Conservation (phyloP, 306 rosid species). For the Sphenostylis stenocarpa region DNA sequence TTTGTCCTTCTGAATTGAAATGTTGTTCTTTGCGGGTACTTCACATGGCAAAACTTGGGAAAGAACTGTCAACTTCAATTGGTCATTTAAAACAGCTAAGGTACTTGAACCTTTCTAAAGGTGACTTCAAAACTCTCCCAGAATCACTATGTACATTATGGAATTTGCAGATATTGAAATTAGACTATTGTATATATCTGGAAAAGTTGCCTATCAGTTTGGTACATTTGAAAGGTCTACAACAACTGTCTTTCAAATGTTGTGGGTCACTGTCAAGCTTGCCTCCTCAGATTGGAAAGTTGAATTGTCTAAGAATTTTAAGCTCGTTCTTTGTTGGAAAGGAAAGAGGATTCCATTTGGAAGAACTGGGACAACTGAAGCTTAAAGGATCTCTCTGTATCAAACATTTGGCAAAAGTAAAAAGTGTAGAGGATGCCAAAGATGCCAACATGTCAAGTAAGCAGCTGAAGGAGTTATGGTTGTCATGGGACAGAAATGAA, state of each 20-base stretch:
- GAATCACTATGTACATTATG: background rate
- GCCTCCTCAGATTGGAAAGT: no score
- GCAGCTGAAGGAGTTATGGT: background rate
- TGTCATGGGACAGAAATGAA: background rate
- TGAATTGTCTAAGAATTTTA: constrained; percentile 7
- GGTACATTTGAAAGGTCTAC: constrained; percentile 2
- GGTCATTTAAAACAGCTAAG: constrained; percentile 6
- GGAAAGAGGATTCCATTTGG: constrained; percentile 15
- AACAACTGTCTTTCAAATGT: background rate
- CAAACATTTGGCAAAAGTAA: constrained; percentile 20
- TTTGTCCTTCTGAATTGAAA: background rate
- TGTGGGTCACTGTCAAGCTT: background rate
- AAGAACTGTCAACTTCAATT: background rate
- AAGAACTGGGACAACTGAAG: constrained; percentile 15
- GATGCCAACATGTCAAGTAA: background rate
- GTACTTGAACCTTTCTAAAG: constrained; percentile 10
- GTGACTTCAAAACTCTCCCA: background rate
- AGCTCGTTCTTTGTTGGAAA: background rate
- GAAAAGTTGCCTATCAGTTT: background rate
- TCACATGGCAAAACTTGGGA: rapidly evolving
- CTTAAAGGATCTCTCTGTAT: constrained; percentile 27
- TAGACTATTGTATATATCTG: rapidly evolving
- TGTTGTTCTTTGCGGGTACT: constrained; percentile 8
- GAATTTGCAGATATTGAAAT: constrained; percentile 10
- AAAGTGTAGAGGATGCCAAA: background rate